Evolutionary conservation across 2,329 filamentous ascomycete species (phyloP).

Genomic region (Eurotiales sp.): DNA sequence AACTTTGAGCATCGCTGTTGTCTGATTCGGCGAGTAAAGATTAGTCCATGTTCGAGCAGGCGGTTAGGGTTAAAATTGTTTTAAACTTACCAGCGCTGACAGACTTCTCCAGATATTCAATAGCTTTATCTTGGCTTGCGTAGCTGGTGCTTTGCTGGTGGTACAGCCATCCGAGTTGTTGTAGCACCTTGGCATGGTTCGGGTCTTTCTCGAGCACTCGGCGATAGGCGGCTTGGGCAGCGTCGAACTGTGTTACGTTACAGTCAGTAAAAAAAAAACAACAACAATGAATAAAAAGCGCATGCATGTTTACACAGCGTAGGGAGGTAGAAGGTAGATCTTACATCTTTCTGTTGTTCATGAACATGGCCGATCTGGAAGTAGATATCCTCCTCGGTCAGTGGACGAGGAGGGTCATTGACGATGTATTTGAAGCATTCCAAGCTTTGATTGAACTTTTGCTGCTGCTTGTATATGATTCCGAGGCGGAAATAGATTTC

Average conservation of each 20-base stretch:
- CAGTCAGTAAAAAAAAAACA: no score
- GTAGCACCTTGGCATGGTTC: slow-evolving; percentile 94
- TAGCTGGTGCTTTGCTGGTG: slow-evolving; percentile 93
- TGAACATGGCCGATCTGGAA: slow-evolving; percentile 99
- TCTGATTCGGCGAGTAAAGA: slow-evolving; percentile 51
- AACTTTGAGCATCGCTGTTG: slow-evolving; percentile 92
- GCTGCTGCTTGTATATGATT: slow-evolving; percentile 99
- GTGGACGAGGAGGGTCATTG: slow-evolving; percentile 79
- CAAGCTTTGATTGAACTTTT: slow-evolving; percentile 86
- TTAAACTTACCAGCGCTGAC: slow-evolving; percentile 77
- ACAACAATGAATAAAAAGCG: slow-evolving; percentile 24
- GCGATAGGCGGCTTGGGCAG: slow-evolving; percentile 86
- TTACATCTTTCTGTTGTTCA: slow-evolving; percentile 96
- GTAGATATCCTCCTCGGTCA: slow-evolving; percentile 98
- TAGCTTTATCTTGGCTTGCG: slow-evolving; percentile 88
- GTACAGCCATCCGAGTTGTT: slow-evolving; percentile 96
- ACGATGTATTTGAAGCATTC: slow-evolving; percentile 99
- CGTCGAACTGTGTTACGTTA: slow-evolving; percentile 69
- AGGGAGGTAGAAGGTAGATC: neutral
- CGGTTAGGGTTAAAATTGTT: no score
- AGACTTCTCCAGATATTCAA: slow-evolving; percentile 95
- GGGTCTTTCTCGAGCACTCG: slow-evolving; percentile 92
- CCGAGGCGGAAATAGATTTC: slow-evolving; percentile 98
- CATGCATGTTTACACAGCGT: slow-evolving; percentile 17
- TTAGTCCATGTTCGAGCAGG: no score